A percentile compares a stretch with the other conserved stretches of the same genome.
phyloP scores from a whole-genome alignment of 1,284 basidiomycete genomes.

The Ustilago lituana region DNA sequence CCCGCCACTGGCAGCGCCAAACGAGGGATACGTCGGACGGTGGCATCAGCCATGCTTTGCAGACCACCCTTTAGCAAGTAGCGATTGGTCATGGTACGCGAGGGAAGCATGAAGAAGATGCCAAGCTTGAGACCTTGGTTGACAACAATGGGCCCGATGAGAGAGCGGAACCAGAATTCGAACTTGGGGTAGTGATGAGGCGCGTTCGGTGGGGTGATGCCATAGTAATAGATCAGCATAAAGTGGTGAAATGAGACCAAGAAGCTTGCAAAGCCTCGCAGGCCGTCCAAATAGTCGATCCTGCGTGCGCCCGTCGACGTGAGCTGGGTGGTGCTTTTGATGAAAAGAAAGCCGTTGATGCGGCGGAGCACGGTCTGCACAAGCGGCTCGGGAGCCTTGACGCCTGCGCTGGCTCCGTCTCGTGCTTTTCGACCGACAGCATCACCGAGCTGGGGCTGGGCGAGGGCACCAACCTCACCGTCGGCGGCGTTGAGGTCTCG shows the following conservation, averaged over 20 bases:
- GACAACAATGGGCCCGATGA: conserved; percentile 52
- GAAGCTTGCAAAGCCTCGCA: conserved; percentile 61
- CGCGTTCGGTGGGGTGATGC: conserved; percentile 39
- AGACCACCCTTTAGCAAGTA: conserved; percentile 58
- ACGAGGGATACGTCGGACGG: conserved; percentile 57
- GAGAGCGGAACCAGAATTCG: conserved; percentile 54
- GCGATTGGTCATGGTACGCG: conserved; percentile 57
- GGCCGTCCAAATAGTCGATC: conserved; percentile 61
- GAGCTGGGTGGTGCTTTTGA: conserved; percentile 43
- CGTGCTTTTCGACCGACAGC: conserved; percentile 36
- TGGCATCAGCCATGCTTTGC: conserved; percentile 53
- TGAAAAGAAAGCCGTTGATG: conserved; percentile 42
- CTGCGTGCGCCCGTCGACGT: conserved; percentile 53
- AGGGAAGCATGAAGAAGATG: conserved; percentile 60
- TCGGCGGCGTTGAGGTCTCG: conserved; percentile 42
- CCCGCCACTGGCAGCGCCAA: conserved; percentile 55
- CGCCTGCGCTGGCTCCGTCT: conserved; percentile 21
- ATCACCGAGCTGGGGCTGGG: conserved; percentile 48
- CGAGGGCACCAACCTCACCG: conserved; percentile 49
- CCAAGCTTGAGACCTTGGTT: conserved; percentile 58
- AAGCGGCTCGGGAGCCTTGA: conserved; percentile 38
- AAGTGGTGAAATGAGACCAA: conserved; percentile 62
- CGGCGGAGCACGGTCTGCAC: conserved; percentile 22
- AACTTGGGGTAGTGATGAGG: conserved; percentile 52
- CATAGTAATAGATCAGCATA: conserved; percentile 60